Evolutionary conservation across 306 rosid genomes (phyloP), one percentile per base, ranked within the genome.

Genomic region (Inga oerstediana): DNA sequence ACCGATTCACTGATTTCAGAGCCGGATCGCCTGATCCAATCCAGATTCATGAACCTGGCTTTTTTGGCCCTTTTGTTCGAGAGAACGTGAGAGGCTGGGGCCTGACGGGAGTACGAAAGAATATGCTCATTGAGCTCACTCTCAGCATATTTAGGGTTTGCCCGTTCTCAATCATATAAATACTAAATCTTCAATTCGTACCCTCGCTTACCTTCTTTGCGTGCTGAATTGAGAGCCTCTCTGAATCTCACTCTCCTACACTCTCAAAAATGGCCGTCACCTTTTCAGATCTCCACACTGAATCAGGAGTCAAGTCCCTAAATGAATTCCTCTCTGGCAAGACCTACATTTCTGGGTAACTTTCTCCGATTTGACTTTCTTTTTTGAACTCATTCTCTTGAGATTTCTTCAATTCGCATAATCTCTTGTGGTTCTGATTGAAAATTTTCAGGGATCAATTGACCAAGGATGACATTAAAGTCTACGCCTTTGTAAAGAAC

Each of bases 281-380:
- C 67, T 92, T 94, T 86, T 88, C 97, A 78, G 91, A 92, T 91
- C 98, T 94, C 67, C 91, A 94, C 92, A 82, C 97, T 30, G 91
- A 94, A 27, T 80, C 88, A 8, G 98, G 97, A 4, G 87, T 94
- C 90, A 94, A 94, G 73, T 83, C 94, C 80, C 98, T 92, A 24
- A 83, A 94, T 44, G 82, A 77, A 4, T 88, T 87, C 82, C 96
- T 94, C 32, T 82, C 94, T 72, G 93, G 92, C 13, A 94, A 94
- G 62, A 30, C 93, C 70, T 94, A 87, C 84, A 86, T 94, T 44
- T 92, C 96, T 66, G 94, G 97, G 98, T 94, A 85, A 54, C 8
- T 17, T 34, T 65, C 46, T 49, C 24, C 67, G 80, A 46, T 13
- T 54, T 41, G 1, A 7, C 34, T 27, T 61, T 11, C 2, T 32